A percentile compares a stretch with the other conserved stretches of the same genome.
Conservation (phyloP, 2,329 filamentous ascomycete species). For the Sclerotinia sclerotiorum region DNA sequence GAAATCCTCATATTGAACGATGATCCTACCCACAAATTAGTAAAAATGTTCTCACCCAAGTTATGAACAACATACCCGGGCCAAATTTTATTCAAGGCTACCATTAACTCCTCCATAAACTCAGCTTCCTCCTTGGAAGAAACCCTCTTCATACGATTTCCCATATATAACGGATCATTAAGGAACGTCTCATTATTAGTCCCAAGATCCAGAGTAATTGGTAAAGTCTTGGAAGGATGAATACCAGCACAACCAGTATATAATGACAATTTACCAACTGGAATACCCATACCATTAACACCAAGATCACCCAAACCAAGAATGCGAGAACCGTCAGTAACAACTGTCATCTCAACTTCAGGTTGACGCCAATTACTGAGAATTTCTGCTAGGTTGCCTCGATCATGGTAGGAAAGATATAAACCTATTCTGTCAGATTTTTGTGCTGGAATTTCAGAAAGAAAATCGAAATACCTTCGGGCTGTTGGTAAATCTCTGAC, state of each 20-base stretch:
- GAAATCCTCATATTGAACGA: conserved; percentile 73
- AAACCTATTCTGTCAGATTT: conserved; percentile 45
- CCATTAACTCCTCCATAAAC: conserved; percentile 74
- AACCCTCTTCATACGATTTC: conserved; percentile 64
- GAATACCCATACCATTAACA: conserved; percentile 80
- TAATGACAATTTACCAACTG: conserved; percentile 76
- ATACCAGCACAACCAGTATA: conserved; percentile 86
- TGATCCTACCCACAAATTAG: conserved; percentile 23
- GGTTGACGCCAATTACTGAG: conserved; percentile 69
- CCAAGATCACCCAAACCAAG: conserved; percentile 79
- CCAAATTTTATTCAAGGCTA: conserved; percentile 64
- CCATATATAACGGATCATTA: conserved; percentile 76
- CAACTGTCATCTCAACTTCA: conserved; percentile 59
- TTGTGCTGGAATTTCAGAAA: too few species aligned
- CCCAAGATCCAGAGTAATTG: conserved; percentile 81
- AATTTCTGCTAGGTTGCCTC: conserved; percentile 63
- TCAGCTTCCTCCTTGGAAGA: conserved; percentile 70
- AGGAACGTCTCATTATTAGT: conserved; percentile 76
- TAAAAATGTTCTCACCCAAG: conserved; percentile 58
- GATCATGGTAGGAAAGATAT: conserved; percentile 69
- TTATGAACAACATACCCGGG: conserved; percentile 69
- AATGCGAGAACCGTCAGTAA: conserved; percentile 64
- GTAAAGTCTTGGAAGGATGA: conserved; percentile 74
- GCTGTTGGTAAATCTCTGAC: conserved; percentile 72
- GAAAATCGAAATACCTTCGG: conserved; percentile 52